Conservation (phyloP, 805 yeast genomes). For the Tetrapisispora pingtungensis region DNA sequence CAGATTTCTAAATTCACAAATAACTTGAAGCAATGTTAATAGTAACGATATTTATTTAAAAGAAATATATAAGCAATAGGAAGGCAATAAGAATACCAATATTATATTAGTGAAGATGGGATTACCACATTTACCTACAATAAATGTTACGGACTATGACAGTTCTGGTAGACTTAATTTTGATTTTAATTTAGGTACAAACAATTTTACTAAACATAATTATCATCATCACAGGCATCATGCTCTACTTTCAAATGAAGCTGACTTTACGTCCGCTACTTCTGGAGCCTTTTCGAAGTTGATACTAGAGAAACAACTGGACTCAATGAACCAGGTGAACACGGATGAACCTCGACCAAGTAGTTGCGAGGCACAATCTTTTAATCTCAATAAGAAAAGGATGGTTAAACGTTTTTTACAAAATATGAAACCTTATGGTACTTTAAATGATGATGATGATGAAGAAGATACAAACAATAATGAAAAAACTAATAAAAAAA, state of each 20-base stretch:
- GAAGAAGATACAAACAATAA: not conserved
- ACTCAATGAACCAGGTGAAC: not conserved
- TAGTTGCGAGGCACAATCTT: not conserved
- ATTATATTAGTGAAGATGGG: not conserved
- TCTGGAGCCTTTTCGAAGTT: conserved; percentile 24
- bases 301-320: conserved; percentile 11
- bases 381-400: conserved; percentile 11
- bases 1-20: too few species aligned
- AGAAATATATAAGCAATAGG: too few species aligned
- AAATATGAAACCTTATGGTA: conserved; percentile 15
- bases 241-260: not conserved
- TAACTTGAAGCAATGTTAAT: too few species aligned
- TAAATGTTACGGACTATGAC: not conserved
- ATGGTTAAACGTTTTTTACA: conserved; percentile 20
- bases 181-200: not conserved
- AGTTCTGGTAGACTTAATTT: not conserved
- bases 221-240: conserved; percentile 1
- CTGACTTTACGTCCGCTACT: conserved; percentile 16
- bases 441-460: conserved; percentile 1
- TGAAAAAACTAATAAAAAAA: not conserved
- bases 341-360: not conserved
- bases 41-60: too few species aligned
- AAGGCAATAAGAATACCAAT: too few species aligned
- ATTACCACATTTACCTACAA: not conserved
- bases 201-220: conserved; percentile 1